Conservation (phyloP, 306 rosid species). For the Lithocarpus polystachyus region DNA sequence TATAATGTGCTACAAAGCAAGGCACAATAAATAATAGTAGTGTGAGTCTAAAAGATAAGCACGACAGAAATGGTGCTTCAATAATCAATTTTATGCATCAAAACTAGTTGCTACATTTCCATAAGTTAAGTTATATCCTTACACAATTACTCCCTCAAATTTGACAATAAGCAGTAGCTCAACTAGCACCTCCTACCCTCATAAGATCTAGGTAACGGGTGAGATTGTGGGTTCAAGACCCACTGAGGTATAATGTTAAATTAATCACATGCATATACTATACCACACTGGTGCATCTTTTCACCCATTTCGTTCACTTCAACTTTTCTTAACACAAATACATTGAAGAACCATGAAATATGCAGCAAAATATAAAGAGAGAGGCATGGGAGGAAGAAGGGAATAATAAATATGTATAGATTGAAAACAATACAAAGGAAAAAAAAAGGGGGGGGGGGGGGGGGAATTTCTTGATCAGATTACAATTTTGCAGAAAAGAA, state of each 20-base stretch:
- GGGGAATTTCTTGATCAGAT: conserved; percentile 13
- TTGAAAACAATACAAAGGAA: background rate
- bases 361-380: background rate
- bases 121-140: background rate
- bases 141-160: background rate
- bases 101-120: background rate
- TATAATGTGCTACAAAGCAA: background rate
- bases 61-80: background rate
- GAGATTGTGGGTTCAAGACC: no score
- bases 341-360: conserved; percentile 8
- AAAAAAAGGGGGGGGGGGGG: background rate
- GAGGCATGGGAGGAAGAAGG: background rate
- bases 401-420: conserved; percentile 2
- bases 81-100: background rate
- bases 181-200: no score
- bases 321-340: background rate
- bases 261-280: no score
- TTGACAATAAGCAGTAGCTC: no score
- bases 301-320: background rate
- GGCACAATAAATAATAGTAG: background rate
- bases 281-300: no score
- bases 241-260: no score
- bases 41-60: background rate
- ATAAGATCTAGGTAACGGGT: no score
- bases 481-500: conserved; percentile 15